phyloP scores from a whole-genome alignment of 2,329 filamentous ascomycete species.

The Plectosphaerella cucumerina region DNA sequence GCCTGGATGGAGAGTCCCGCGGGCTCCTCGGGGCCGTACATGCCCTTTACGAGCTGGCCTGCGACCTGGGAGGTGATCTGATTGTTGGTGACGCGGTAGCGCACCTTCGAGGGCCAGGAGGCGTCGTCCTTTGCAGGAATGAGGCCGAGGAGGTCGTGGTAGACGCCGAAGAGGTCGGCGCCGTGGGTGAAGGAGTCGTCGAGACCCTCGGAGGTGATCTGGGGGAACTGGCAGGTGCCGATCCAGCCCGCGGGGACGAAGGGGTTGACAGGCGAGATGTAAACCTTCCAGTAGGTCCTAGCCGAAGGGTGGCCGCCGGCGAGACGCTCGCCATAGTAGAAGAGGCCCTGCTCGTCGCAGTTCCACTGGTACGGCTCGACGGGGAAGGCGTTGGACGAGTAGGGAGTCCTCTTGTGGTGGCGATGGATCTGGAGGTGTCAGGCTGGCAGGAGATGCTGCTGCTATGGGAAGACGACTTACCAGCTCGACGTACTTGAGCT shows the following conservation, averaged over 20 bases:
- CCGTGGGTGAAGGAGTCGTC: slow-evolving; percentile 75
- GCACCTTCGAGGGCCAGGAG: slow-evolving; percentile 40
- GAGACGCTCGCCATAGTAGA: slow-evolving; percentile 62
- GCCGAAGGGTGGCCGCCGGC: slow-evolving; percentile 40
- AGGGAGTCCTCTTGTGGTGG: slow-evolving; percentile 82
- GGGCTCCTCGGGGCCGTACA: slow-evolving; percentile 46
- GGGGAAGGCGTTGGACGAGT: slow-evolving; percentile 73
- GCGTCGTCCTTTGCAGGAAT: slow-evolving; percentile 47
- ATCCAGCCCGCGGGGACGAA: slow-evolving; percentile 63
- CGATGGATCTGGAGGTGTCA: slow-evolving; percentile 58
- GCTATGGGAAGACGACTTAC: slow-evolving; percentile 36
- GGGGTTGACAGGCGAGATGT: slow-evolving; percentile 60
- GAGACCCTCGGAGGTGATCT: slow-evolving; percentile 69
- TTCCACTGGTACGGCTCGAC: slow-evolving; percentile 69
- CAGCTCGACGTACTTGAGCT: slow-evolving; percentile 72
- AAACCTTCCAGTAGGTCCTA: slow-evolving; percentile 62
- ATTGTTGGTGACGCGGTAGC: slow-evolving; percentile 76
- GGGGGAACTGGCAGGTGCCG: slow-evolving; percentile 75
- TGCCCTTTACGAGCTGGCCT: slow-evolving; percentile 68
- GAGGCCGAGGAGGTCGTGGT: slow-evolving; percentile 64
- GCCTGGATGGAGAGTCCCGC: slow-evolving; percentile 41
- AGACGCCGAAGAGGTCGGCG: slow-evolving; percentile 71
- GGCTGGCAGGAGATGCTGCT: neutral
- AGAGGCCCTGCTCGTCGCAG: slow-evolving; percentile 67
- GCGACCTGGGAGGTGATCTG: slow-evolving; percentile 79